Evolutionary conservation across 495 filamentous ascomycete genomes (phyloP), one percentile per base, ranked within the genome.

Genomic region (Penicillium desertorum): DNA sequence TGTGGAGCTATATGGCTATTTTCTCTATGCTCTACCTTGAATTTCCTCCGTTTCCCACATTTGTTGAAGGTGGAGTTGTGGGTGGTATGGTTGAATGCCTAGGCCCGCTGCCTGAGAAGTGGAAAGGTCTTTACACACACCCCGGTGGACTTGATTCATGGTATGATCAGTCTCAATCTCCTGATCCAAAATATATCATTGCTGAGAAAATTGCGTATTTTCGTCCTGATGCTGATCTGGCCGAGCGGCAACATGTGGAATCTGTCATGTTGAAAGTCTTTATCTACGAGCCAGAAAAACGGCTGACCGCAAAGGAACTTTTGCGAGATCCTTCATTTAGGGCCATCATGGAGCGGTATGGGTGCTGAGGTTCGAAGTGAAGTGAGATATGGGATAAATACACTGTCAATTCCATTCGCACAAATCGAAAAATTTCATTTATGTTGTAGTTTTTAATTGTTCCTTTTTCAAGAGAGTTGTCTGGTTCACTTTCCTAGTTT

Each of bases 181-280:
- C 60, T 56, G 41, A 52, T 52, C 55, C 14, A 46, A 19, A 50
- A 4, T 3, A 56, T 16, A 49, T 51, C 49, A 54, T 68, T 53
- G 51, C 60, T 48, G 43, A 56, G 25, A 63, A 42, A 60, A 67
- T 64, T 60, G 54, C 46, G 47, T 55, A 54, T n/a, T 47, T 61
- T 25, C 63, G 63, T 48, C 66, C 60, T 22, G 56, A 68, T 47
- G 48, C 56, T 48, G 54, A 61, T 53, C 16, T 30, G 50, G 51
- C 54, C 29, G 66, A 71, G 61, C 57, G 41, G 46, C 39, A 63
- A 56, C 60, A 46, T 46, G 66, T 64, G 50, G 45, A 45, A 42
- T 60, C 64, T 42, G 51, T 70, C 41, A 59, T 68, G 54, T 57
- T 32, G n/a, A 70, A 57, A 60, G 64, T 64, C 16, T 70, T 64